Base-by-base conservation (phyloP, 1,139 yeast species). In the Candida tetrigidarum region DNA sequence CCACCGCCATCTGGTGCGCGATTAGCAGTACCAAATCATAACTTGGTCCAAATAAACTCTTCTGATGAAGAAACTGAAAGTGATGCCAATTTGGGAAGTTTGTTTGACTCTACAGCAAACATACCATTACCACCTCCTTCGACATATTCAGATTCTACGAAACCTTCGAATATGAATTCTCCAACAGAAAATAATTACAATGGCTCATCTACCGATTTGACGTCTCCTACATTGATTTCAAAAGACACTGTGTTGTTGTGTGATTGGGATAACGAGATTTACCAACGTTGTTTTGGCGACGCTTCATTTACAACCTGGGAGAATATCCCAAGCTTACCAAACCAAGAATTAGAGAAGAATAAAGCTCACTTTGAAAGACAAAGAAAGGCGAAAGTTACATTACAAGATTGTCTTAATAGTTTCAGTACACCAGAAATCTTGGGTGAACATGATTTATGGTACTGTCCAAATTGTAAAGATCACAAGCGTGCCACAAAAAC, bases 391-490 rank as follows among this genome's bases (percentile, higher is more conserved):
- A 72, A 73, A 11, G 77, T 89, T 12, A 77, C 86, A 0, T 71
- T 93, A 28, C 78, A 81, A 51, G 95, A 88, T 54, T 93, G 98
- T 59, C 66, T 93, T 40, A 79, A 78, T 32, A 63, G 83, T 49
- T 93, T 93, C 60, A 83, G 96, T 19, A 81, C 82, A 43, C 86
- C 96, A 0, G 99, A 93, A 62, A 81, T 91, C 2, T 73, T 93
- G 37, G 91, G 97, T 10, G 88, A 89, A 43, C 87, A 89, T 48
- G 98, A 93, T 64, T 74, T 91, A 42, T 93, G 99, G 99, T 91
- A 85, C 58, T 93, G 99, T 63, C 96, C 97, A 2, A 68, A 74
- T 20, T 93, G 99, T 69, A 83, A 86, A 57, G 95, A 88, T 42
- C 96, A 90, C 57, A 81, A 91, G 47, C 91, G 89, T 53, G 98